These are phyloP conservation scores for Rhinocladiella similis DNA, from an alignment of 2,329 filamentous ascomycete genomes.

Conservation along the genomic window DNA sequence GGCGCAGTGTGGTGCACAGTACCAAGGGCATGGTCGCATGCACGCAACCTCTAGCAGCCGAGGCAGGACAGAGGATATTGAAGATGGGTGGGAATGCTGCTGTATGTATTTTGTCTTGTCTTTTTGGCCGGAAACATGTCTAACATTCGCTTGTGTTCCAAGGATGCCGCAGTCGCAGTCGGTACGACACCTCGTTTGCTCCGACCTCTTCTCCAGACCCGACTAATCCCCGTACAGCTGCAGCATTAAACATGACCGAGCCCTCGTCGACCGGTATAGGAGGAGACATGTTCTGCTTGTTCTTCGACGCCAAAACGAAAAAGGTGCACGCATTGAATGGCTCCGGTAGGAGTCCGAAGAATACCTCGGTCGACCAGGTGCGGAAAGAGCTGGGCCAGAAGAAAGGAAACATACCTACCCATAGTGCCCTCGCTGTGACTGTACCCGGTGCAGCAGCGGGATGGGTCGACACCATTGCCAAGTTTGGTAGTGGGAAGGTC, in stretches of 20 bases:
- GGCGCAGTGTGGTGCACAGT: conserved; percentile 89
- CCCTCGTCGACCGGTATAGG: conserved; percentile 92
- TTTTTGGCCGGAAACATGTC: neutral
- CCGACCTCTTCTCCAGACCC: neutral
- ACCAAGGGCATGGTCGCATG: conserved; percentile 88
- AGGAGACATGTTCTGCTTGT: conserved; percentile 95
- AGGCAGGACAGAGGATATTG: conserved; percentile 83
- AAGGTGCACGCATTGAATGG: conserved; percentile 87
- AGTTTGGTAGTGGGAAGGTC: conserved; percentile 85
- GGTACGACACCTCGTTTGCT: conserved; percentile 50
- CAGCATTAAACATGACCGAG: conserved; percentile 89
- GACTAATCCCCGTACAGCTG: conserved; percentile 57
- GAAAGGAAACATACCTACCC: conserved; percentile 61
- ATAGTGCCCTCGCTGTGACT: conserved; percentile 76
- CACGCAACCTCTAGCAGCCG: conserved; percentile 84
- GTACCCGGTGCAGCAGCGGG: conserved; percentile 89
- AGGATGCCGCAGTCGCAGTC: conserved; percentile 96
- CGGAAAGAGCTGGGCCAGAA: conserved; percentile 66
- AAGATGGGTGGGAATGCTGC: conserved; percentile 89
- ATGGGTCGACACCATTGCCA: conserved; percentile 86
- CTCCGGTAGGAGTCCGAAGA: conserved; percentile 76
- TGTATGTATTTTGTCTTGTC: conserved; percentile 53
- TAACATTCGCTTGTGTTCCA: neutral
- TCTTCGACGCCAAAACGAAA: conserved; percentile 79
- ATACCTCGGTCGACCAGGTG: conserved; percentile 68